Evolutionary conservation across 2,329 filamentous ascomycete genomes (phyloP).

Genomic region (Penicillium hesseltinei): DNA sequence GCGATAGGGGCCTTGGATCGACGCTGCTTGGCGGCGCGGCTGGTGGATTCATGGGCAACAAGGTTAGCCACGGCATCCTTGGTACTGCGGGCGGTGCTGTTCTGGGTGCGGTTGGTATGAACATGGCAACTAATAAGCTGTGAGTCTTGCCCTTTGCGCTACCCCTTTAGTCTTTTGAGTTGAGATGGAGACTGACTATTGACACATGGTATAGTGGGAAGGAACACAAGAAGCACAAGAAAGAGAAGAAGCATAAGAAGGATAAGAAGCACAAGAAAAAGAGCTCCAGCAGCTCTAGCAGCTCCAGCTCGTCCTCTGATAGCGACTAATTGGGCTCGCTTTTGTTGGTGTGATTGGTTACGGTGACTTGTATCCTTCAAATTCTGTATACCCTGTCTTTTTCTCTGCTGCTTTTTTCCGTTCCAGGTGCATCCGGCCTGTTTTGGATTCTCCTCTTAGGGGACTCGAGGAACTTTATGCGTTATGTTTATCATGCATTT

Average conservation of each 20-base stretch:
- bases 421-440: too few species aligned
- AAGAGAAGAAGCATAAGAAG: constrained; percentile 20
- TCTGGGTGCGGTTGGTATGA: constrained; percentile 21
- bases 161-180: not conserved
- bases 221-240: constrained; percentile 16
- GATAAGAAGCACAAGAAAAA: constrained; percentile 18
- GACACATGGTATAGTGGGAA: constrained; percentile 4
- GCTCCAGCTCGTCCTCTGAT: constrained; percentile 14
- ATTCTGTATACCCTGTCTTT: constrained; percentile 1
- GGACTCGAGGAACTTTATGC: not conserved
- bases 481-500: not conserved
- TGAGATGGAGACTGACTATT: not conserved
- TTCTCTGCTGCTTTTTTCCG: not conserved
- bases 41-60: constrained; percentile 21
- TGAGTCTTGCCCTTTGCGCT: constrained; percentile 7
- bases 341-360: not conserved
- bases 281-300: constrained; percentile 14
- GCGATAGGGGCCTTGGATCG: constrained; percentile 22
- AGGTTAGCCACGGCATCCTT: constrained; percentile 17
- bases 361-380: not conserved
- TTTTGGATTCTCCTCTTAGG: not conserved
- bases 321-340: constrained; percentile 4
- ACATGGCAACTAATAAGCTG: constrained; percentile 15
- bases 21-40: constrained; percentile 22
- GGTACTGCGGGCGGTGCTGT: constrained; percentile 21